Evolutionary conservation across 1,139 yeast species (phyloP).

Genomic region (Suhomyces yuchorum): DNA sequence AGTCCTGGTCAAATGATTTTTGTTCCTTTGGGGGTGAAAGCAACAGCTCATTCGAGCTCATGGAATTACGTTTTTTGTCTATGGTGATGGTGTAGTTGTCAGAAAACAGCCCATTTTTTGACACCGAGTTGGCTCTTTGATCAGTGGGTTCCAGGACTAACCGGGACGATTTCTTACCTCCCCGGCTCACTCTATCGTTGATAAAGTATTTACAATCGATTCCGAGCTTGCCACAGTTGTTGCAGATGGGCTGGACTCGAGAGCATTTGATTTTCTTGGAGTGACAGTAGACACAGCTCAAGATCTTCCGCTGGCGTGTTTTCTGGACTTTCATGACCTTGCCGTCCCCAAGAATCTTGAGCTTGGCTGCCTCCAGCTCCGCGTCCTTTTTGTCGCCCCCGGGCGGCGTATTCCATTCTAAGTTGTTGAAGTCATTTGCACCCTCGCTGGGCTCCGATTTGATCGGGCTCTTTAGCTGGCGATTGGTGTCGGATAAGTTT

Average conservation of each 20-base stretch:
- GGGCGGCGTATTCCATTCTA: background rate
- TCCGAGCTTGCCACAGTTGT: conserved; percentile 49
- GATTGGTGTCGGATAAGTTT: background rate
- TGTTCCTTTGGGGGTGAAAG: conserved; percentile 3
- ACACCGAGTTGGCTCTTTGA: background rate
- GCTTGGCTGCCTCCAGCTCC: conserved; percentile 5
- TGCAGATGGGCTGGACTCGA: conserved; percentile 50
- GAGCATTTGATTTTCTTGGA: conserved; percentile 63
- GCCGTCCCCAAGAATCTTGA: conserved; percentile 44
- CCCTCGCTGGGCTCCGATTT: background rate
- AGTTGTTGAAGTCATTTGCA: background rate
- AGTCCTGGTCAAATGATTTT: background rate
- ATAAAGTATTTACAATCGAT: conserved; percentile 55
- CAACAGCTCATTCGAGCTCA: conserved; percentile 10
- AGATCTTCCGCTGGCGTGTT: conserved; percentile 57
- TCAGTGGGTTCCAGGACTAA: conserved; percentile 12
- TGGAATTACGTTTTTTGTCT: conserved; percentile 2
- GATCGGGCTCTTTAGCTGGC: background rate
- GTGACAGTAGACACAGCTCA: conserved; percentile 63
- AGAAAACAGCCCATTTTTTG: background rate
- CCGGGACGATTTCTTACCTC: conserved; percentile 38
- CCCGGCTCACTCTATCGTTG: conserved; percentile 56
- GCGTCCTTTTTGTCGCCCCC: background rate
- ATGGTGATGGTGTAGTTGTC: background rate
- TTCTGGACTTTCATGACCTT: conserved; percentile 58